Percentiles rank a stretch among this genome's conserved stretches.
phyloP scores from a whole-genome alignment of 306 rosid species.

The Bauhinia variegata region DNA sequence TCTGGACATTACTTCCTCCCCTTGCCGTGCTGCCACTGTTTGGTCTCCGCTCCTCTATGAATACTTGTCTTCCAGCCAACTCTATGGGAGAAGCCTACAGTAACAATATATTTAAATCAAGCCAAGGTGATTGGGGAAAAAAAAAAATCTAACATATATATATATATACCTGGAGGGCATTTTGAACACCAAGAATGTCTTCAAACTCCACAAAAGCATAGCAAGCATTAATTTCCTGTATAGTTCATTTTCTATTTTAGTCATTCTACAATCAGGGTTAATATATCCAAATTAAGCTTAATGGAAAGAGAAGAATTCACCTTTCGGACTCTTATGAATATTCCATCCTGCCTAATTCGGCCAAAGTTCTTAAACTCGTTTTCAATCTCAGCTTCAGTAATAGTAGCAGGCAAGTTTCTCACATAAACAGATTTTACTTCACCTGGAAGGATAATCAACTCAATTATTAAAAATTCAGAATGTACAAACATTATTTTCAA shows the following conservation, averaged over 20 bases:
- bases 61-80: conserved; percentile 86
- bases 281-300: neutral
- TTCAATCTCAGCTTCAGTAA: conserved; percentile 81
- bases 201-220: conserved; percentile 96
- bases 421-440: conserved; percentile 93
- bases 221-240: conserved; percentile 97
- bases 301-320: conserved; percentile 43
- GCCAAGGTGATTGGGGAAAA: no score
- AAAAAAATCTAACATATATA: no score
- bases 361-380: conserved; percentile 81
- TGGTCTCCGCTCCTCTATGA: conserved; percentile 91
- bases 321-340: conserved; percentile 82
- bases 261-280: conserved; percentile 9
- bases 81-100: conserved; percentile 88
- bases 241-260: conserved; percentile 36
- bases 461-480: conserved; percentile 27
- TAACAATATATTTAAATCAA: conserved; percentile 32
- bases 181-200: conserved; percentile 80
- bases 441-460: conserved; percentile 53
- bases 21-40: conserved; percentile 63
- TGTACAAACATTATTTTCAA: conserved; percentile 1
- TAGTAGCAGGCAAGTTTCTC: conserved; percentile 79
- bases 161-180: conserved; percentile 90
- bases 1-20: conserved; percentile 80
- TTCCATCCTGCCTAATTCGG: conserved; percentile 77